A percentile compares a stretch with the other conserved stretches of the same genome.
Conservation (phyloP, 139 green algal genomes). For the Protoeuglena noctilucae region DNA sequence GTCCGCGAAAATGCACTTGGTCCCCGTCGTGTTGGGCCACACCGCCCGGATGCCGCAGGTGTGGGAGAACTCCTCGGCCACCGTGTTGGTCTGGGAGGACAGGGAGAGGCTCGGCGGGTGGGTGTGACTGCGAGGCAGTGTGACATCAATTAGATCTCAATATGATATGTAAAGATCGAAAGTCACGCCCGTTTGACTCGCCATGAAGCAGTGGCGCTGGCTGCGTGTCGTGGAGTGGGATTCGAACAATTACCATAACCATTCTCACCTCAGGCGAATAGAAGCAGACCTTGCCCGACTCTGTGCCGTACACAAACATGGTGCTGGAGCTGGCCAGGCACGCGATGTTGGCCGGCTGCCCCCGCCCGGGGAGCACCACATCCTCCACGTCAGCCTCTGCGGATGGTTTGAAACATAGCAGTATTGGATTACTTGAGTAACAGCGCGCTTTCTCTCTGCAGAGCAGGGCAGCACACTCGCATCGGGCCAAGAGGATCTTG, state of each 20-base stretch:
- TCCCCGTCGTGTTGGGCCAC: constrained; percentile 32
- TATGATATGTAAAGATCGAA: neutral
- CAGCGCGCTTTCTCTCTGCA: too few species aligned
- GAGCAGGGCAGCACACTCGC: too few species aligned
- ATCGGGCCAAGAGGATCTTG: too few species aligned
- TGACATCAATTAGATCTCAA: neutral
- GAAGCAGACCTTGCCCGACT: constrained; percentile 5
- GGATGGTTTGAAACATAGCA: too few species aligned
- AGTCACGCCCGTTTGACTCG: neutral
- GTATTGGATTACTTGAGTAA: too few species aligned
- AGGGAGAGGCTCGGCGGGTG: neutral
- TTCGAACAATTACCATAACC: too few species aligned
- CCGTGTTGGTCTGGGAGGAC: neutral
- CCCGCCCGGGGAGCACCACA: neutral
- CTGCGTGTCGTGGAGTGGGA: too few species aligned
- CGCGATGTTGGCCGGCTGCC: neutral
- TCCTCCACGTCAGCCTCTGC: too few species aligned
- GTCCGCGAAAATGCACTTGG: constrained; percentile 44
- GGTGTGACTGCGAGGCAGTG: neutral
- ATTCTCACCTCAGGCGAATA: constrained; percentile 6
- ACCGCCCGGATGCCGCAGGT: constrained; percentile 27
- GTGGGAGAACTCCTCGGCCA: neutral
- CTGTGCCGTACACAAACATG: constrained; percentile 14
- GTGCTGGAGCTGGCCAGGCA: constrained; percentile 6
- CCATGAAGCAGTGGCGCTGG: too few species aligned